phyloP scores from a whole-genome alignment of 257 asterid genomes.

The Plantago ovata region DNA sequence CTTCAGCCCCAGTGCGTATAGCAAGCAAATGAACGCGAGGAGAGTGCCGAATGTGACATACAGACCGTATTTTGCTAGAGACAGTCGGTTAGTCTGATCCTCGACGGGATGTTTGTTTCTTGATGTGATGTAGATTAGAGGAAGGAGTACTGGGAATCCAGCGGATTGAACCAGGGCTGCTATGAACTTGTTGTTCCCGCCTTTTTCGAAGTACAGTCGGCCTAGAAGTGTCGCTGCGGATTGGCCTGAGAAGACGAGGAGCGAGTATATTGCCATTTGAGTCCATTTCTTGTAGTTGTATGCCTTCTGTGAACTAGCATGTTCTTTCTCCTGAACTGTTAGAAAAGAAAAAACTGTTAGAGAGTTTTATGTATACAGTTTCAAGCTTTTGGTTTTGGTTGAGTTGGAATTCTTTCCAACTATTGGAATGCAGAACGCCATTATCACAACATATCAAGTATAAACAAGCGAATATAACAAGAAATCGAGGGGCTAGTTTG shows the following conservation, averaged over 20 bases:
- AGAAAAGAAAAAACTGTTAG: not conserved
- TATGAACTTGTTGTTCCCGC: constrained; percentile 47
- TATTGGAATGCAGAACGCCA: no score
- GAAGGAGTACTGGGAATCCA: constrained; percentile 45
- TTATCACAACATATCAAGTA: no score
- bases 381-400: no score
- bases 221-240: constrained; percentile 36
- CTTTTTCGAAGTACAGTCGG: constrained; percentile 38
- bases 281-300: constrained; percentile 24
- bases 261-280: constrained; percentile 25
- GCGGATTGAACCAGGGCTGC: constrained; percentile 33
- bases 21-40: constrained; percentile 30
- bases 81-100: not conserved
- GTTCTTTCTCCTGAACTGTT: constrained; percentile 8
- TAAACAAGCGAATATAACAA: no score
- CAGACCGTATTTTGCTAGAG: constrained; percentile 12
- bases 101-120: not conserved
- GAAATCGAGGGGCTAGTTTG: no score
- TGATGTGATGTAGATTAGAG: constrained; percentile 22
- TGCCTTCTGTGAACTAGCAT: not conserved
- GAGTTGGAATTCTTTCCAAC: no score
- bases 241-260: constrained; percentile 37
- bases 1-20: constrained; percentile 31
- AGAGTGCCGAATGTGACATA: constrained; percentile 20
- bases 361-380: no score